Evolutionary conservation across 2,329 filamentous ascomycete genomes (phyloP), one percentile per base, ranked within the genome.

Genomic region (Alternaria tenuissima): DNA sequence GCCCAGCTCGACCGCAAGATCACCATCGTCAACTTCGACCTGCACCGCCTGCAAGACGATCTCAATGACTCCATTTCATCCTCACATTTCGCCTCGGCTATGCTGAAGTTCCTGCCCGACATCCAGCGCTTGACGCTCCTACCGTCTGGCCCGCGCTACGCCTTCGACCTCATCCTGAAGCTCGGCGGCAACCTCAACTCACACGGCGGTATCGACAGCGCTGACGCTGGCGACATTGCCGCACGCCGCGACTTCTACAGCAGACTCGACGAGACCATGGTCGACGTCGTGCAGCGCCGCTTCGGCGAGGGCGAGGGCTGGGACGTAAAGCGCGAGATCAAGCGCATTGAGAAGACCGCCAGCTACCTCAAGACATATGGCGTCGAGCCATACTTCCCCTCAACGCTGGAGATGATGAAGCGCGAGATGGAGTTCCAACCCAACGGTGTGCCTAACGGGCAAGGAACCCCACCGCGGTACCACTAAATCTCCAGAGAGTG

Each of bases 1-100:
- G 83, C 82, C n/a, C 83, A 86, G 70, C 82, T 86, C 62, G 83
- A 86, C 73, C 83, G 83, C 79, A 85, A 85, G 68, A 86, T 86
- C 76, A 85, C 83, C 38, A 85, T 86, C 56, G 83, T 86, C 56
- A 85, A 86, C 77, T 85, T 85, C 71, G 83, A 85, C 70, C 82
- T 86, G 4, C 83, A 86, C 77, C 82, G 83, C 52, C 79, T 86
- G 47, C 83, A 85, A 71, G 83, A 86, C 73, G 83, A 84, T 66
- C 80, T 85, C 65, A 85, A 85, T 75, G 82, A 85, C 70, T 82
- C 81, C 53, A 83, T 85, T 52, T 83, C 82, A 20, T 81, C 81
- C 5, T 79, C 83, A 5, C 83, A 84, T 65, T 85, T 86, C 73
- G 81, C 81, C 54, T 81, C 81, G 14, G 83, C 83, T 67, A 85